A percentile compares a stretch with the other conserved stretches of the same genome.
Evolutionary conservation across 768 basidiomycete species (phyloP).

Genomic region (Phylloporus arenicola): DNA sequence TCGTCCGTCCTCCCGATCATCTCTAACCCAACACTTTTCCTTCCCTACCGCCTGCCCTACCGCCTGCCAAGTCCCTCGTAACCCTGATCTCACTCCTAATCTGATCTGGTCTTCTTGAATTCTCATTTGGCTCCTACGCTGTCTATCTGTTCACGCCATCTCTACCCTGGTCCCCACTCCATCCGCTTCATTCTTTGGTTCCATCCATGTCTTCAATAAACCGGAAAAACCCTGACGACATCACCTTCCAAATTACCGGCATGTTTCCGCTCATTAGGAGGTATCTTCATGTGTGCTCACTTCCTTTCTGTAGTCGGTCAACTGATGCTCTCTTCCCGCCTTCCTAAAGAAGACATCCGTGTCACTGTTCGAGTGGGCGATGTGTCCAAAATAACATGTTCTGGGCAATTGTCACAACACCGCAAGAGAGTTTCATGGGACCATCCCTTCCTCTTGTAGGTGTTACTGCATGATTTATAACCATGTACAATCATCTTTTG

Average conservation of each 20-base stretch:
- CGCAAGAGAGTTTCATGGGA: not conserved
- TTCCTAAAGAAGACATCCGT: not conserved
- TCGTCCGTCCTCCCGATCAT: too few species aligned
- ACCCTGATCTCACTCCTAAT: too few species aligned
- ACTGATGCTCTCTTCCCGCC: not conserved
- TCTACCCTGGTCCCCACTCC: not conserved
- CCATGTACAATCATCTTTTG: not conserved
- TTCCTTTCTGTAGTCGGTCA: not conserved
- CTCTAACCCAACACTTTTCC: too few species aligned
- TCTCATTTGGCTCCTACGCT: too few species aligned
- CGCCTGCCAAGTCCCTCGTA: too few species aligned
- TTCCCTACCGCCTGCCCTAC: too few species aligned
- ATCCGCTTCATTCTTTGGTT: not conserved
- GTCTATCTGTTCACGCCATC: too few species aligned
- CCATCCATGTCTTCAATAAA: not conserved
- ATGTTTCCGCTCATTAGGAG: not conserved
- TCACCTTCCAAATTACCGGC: not conserved
- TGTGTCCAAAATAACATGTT: not conserved
- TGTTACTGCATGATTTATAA: not conserved
- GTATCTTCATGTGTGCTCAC: not conserved
- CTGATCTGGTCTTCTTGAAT: too few species aligned
- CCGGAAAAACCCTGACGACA: not conserved
- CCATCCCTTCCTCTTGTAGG: not conserved
- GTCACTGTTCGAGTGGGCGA: not conserved
- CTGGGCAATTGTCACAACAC: not conserved